Evolutionary conservation across 352 stramenopile species (phyloP), one percentile per base, ranked within the genome.

Genomic region (Globisporangium middletonii): DNA sequence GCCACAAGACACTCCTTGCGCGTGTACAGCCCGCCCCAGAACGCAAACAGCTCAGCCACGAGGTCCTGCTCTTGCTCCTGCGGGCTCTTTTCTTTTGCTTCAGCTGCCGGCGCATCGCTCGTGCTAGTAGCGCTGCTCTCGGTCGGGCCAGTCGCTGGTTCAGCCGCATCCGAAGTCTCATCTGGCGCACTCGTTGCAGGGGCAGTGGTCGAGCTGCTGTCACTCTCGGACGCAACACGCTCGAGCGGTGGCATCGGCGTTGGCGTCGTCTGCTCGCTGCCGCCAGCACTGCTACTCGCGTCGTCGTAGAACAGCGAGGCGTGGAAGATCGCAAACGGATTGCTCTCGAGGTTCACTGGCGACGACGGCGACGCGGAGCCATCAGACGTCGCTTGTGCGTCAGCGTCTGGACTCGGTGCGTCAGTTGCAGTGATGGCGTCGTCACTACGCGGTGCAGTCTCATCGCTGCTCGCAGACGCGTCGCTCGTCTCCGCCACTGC

Each of bases 21-120:
- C 9, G 73, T 69, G 54, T 79, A 91, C 2, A 85, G n/a, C n/a
- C 77, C 81, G 33, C 73, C 67, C 81, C 81, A 91, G 44, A 85
- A 88, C 8, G 23, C 50, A 33, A 57, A 48, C 33, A 91, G 55
- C 46, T 88, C 65, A 33, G 73, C 55, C 16, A 87, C 44, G 50
- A 75, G 53, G 54, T 64, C 58, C 3, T 71, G 56, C 44, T 81
- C 70, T 15, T 44, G 33, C 33, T 57, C 47, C 18, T 35, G 51
- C 16, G 45, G 49, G 26, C 44, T 27, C 15, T 51, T 56, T n/a
- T 19, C 23, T 30, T 23, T 37, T n/a, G n/a, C n/a, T 23, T 48
- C 43, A 5, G 18, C 41, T 19, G 43, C 19, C 16, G n/a, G 43
- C n/a, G 43, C 18, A n/a, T 26, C n/a, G 19, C 19, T 48, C 18